A percentile compares a stretch with the other conserved stretches of the same genome.
Conservation (phyloP, 331 rosid genomes). For the Dryas integrifolia region DNA sequence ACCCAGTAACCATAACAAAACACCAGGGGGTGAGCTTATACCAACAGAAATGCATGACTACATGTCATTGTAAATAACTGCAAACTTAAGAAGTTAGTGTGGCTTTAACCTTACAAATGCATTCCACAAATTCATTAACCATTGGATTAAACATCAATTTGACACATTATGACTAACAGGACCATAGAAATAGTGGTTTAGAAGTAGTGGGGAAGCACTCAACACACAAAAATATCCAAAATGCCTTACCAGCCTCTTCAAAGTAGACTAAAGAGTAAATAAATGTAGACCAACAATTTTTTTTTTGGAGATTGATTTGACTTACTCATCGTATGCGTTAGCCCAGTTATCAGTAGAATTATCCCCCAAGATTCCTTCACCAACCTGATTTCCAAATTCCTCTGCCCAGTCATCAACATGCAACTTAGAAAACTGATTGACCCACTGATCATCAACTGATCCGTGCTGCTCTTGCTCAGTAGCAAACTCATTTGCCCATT, state of each 20-base stretch:
- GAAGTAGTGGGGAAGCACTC: too few relatives aligned
- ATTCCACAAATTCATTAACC: slow-evolving; percentile 1
- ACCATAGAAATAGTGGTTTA: too few relatives aligned
- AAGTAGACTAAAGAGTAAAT: background rate
- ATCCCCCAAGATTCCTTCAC: slow-evolving; percentile 66
- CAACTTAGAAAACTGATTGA: slow-evolving; percentile 84
- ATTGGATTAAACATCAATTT: background rate
- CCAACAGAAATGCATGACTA: background rate
- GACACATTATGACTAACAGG: too few relatives aligned
- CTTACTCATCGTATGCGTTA: slow-evolving; percentile 83
- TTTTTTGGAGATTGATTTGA: slow-evolving; percentile 12
- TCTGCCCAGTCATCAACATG: slow-evolving; percentile 87
- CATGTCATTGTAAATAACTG: background rate
- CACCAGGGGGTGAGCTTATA: background rate
- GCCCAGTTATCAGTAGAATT: slow-evolving; percentile 73
- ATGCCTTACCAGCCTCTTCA: background rate
- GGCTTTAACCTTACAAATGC: background rate
- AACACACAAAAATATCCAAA: background rate
- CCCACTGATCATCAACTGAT: slow-evolving; percentile 79
- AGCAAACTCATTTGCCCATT: slow-evolving; percentile 85
- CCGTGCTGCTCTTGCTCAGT: slow-evolving; percentile 39
- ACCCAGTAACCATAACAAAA: too few relatives aligned
- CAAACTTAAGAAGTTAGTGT: background rate
- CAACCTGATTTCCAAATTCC: slow-evolving; percentile 79
- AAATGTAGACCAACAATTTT: background rate